Evolutionary conservation across 202 grass and related monocot species (phyloP).

Genomic region (Schoenoplectus tabernaemontani): DNA sequence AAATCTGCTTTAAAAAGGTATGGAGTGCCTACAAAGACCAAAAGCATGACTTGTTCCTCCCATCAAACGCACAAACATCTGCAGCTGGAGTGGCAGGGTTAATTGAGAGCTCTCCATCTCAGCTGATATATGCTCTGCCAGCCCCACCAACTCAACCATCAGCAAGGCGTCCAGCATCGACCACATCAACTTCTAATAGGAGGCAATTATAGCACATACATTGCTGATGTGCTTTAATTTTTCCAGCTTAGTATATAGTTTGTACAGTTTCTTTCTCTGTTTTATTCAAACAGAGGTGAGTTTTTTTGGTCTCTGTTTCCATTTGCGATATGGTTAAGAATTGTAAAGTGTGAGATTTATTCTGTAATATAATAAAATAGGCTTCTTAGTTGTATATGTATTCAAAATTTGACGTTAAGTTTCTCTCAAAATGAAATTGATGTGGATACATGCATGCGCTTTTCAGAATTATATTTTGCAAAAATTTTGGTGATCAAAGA

Average conservation of each 20-base stretch:
- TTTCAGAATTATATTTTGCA: too few relatives aligned
- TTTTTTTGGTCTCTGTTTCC: slow-evolving; percentile 22
- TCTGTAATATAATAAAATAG: slow-evolving; percentile 2
- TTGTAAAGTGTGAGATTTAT: slow-evolving; percentile 18
- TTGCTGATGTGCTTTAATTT: background rate
- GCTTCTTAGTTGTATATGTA: background rate
- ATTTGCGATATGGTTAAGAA: background rate
- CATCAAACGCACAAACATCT: slow-evolving; percentile 84
- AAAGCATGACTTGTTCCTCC: slow-evolving; percentile 95
- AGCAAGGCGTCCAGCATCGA: slow-evolving; percentile 45
- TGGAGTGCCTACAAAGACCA: slow-evolving; percentile 98
- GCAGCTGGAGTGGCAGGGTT: slow-evolving; percentile 92
- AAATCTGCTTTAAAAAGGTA: slow-evolving; percentile 35
- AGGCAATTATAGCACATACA: slow-evolving; percentile 38
- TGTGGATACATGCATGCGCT: background rate
- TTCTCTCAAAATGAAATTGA: too few relatives aligned
- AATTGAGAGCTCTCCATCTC: slow-evolving; percentile 89
- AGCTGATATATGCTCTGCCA: slow-evolving; percentile 68
- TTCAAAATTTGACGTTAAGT: background rate
- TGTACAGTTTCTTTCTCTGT: slow-evolving; percentile 26
- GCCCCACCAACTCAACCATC: slow-evolving; percentile 63
- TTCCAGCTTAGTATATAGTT: slow-evolving; percentile 24
- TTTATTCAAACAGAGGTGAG: slow-evolving; percentile 16
- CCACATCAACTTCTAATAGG: slow-evolving; percentile 43
- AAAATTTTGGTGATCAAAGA: too few relatives aligned